Base-by-base conservation (phyloP, 2,329 filamentous ascomycete genomes). In the Xylariaceae sp. region DNA sequence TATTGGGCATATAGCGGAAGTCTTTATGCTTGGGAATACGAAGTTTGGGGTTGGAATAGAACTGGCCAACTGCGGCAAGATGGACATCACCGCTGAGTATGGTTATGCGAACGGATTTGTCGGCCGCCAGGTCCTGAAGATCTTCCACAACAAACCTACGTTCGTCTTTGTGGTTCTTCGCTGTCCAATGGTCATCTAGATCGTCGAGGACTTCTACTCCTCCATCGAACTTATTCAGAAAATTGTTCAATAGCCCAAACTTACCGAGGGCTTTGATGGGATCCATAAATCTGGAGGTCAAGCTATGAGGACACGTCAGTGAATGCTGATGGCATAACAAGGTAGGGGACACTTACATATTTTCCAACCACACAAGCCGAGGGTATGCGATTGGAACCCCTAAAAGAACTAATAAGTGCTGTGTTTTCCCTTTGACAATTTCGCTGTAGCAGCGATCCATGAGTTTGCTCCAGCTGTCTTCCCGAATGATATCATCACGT, bases 141-240 rank as follows among this genome's bases (percentile, higher is more conserved):
- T 96, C 90, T 62, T 93, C 86, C 33, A 98, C 81, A 51, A 97
- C 76, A 66, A 88, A 85, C 51, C 84, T 88, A 40, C 93, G 82
- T 67, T 98, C 93, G 21, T 82, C 76, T 64, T 97, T 98, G 71
- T 97, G 91, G 61, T 90, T 88, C 63, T 89, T 95, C 29, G 92
- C 88, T 1, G 92, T 96, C 93, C 93, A 98, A 63, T 98, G 92
- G 65, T 97, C 93, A 62, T 96, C 92, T 8, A 95, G 71, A 58
- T 95, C 90, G 62, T 95, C 91, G 22, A 95, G 73, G 12, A 97
- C 87, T 66, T 97, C 93, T 5, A 93, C 86, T 16, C 89, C 89
- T 19, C 89, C 90, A 60, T 96, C 91, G 56, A 95, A 91, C 55
- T 86, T 86, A 69, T 95, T 95, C 32, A 95, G 74, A 35, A 94